These are phyloP conservation scores for Neurospora sp. DNA, from an alignment of 495 filamentous ascomycete species.

Conservation along the genomic window DNA sequence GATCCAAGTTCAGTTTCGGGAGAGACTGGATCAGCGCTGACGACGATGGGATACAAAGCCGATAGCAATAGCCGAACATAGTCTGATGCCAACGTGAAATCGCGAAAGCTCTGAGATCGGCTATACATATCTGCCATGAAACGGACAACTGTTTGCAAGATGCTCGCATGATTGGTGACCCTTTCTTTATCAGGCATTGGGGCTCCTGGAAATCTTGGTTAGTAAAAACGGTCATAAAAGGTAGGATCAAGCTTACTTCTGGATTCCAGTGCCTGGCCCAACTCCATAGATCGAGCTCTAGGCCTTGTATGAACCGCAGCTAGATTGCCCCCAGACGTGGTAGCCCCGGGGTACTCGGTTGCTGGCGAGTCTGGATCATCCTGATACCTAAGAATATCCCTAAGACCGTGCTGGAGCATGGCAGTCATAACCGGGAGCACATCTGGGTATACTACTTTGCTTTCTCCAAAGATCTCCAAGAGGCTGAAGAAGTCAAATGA, in stretches of 20 bases:
- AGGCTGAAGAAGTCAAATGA: slow-evolving; percentile 65
- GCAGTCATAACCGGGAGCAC: slow-evolving; percentile 69
- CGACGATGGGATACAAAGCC: slow-evolving; percentile 73
- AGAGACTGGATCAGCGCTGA: slow-evolving; percentile 69
- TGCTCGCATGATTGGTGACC: slow-evolving; percentile 36
- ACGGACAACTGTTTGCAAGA: slow-evolving; percentile 63
- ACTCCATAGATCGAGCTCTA: slow-evolving; percentile 37
- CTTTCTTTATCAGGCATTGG: slow-evolving; percentile 35
- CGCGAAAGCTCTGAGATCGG: slow-evolving; percentile 62
- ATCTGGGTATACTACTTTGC: slow-evolving; percentile 63
- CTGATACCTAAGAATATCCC: slow-evolving; percentile 52
- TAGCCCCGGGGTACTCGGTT: slow-evolving; percentile 10
- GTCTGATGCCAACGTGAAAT: slow-evolving; percentile 65
- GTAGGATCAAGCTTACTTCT: slow-evolving; percentile 29
- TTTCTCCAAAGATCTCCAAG: slow-evolving; percentile 56
- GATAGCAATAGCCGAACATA: slow-evolving; percentile 70
- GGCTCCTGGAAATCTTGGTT: slow-evolving; percentile 16
- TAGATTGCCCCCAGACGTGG: slow-evolving; percentile 5
- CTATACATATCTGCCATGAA: slow-evolving; percentile 70
- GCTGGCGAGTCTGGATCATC: slow-evolving; percentile 46
- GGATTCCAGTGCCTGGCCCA: slow-evolving; percentile 39
- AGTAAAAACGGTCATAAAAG: not conserved
- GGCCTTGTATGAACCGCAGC: slow-evolving; percentile 23
- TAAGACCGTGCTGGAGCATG: slow-evolving; percentile 78
- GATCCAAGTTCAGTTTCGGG: slow-evolving; percentile 76